phyloP scores from a whole-genome alignment of 2,329 filamentous ascomycete genomes.

The Fusarium bactridioides region DNA sequence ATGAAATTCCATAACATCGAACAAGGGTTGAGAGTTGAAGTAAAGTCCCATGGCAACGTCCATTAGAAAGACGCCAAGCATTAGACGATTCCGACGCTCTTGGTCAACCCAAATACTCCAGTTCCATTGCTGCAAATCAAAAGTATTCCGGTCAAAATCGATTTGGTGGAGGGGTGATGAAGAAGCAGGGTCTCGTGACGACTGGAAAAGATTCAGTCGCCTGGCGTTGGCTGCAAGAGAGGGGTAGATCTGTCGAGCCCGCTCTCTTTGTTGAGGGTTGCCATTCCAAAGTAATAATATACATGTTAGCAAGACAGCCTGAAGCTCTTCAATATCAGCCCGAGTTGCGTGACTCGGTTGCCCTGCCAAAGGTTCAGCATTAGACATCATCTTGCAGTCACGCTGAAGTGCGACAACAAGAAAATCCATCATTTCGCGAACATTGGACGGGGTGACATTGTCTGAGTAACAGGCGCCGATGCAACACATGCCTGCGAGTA shows the following conservation, averaged over 20 bases:
- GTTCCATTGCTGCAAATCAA: slow-evolving; percentile 63
- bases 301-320: slow-evolving; percentile 70
- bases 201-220: slow-evolving; percentile 62
- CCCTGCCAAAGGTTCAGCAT: slow-evolving; percentile 28
- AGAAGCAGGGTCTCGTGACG: slow-evolving; percentile 57
- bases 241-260: slow-evolving; percentile 66
- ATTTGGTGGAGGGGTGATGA: slow-evolving; percentile 70
- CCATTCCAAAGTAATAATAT: slow-evolving; percentile 75
- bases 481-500: slow-evolving; percentile 75
- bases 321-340: slow-evolving; percentile 69
- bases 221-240: slow-evolving; percentile 65
- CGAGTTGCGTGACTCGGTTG: slow-evolving; percentile 41
- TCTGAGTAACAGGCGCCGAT: slow-evolving; percentile 79
- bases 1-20: slow-evolving; percentile 70
- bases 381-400: slow-evolving; percentile 58
- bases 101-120: slow-evolving; percentile 76
- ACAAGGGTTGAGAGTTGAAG: slow-evolving; percentile 72
- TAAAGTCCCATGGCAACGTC: slow-evolving; percentile 74
- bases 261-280: slow-evolving; percentile 69
- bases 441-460: slow-evolving; percentile 64
- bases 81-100: slow-evolving; percentile 71
- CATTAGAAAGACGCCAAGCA: slow-evolving; percentile 70
- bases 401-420: slow-evolving; percentile 66
- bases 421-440: slow-evolving; percentile 73
- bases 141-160: slow-evolving; percentile 54